Evolutionary conservation across 345 rosid genomes (phyloP).

Genomic region (Brassica nigra): DNA sequence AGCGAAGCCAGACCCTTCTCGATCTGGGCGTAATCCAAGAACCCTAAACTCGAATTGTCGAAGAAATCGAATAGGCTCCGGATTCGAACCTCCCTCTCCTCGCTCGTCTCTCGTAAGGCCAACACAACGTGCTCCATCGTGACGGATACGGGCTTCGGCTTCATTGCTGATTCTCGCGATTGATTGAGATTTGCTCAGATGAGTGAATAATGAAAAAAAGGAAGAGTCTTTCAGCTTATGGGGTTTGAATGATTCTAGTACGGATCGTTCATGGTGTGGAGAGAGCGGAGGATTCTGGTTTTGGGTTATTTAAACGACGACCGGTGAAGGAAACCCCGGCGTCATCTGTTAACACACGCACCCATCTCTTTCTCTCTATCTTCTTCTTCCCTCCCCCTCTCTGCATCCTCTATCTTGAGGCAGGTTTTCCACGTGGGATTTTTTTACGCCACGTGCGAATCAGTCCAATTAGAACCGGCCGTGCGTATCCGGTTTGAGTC

Average conservation of each 20-base stretch:
- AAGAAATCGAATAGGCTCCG: conserved; percentile 80
- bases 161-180: conserved; percentile 41
- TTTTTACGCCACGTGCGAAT: conserved; percentile 27
- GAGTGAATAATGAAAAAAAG: not conserved
- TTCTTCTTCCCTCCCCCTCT: not conserved
- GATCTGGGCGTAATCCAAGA: conserved; percentile 77
- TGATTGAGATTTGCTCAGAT: conserved; percentile 2
- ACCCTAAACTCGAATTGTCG: conserved; percentile 64
- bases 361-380: conserved; percentile 7
- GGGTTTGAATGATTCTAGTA: conserved; percentile 26
- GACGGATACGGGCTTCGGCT: conserved; percentile 51
- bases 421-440: conserved; percentile 29
- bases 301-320: not conserved
- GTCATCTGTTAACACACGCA: conserved; percentile 18
- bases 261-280: conserved; percentile 19
- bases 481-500: conserved; percentile 15
- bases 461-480: conserved; percentile 5
- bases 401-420: not conserved
- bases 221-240: not conserved
- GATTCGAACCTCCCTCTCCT: conserved; percentile 82
- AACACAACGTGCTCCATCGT: conserved; percentile 86
- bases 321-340: conserved; percentile 39
- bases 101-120: conserved; percentile 79
- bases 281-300: not conserved
- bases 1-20: conserved; percentile 79